Evolutionary conservation across 805 yeast species (phyloP).

Genomic region (Ogataea polymorpha): DNA sequence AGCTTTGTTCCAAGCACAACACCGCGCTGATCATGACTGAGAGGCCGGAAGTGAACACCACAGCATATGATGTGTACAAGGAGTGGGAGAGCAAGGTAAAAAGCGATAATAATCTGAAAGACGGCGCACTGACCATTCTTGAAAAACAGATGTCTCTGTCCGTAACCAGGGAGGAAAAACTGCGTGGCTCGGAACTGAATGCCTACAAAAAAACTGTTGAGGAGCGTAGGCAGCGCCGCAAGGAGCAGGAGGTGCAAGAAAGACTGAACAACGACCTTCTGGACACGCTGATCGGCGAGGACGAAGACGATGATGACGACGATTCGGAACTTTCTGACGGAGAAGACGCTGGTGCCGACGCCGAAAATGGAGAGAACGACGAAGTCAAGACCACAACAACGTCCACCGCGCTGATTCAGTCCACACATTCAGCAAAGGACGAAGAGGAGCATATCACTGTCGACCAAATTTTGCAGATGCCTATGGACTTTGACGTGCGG

Average conservation of each 20-base stretch:
- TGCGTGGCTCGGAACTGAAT: constrained; percentile 49
- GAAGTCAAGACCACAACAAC: constrained; percentile 19
- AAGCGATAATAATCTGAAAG: constrained; percentile 41
- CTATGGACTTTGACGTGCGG: constrained; percentile 56
- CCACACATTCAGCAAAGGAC: constrained; percentile 17
- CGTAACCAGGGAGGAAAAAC: constrained; percentile 43
- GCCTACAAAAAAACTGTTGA: constrained; percentile 46
- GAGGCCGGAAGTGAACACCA: constrained; percentile 44
- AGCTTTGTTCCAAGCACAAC: constrained; percentile 59
- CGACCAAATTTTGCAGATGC: constrained; percentile 41
- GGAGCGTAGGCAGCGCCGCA: constrained; percentile 40
- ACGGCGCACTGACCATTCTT: constrained; percentile 59
- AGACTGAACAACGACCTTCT: constrained; percentile 31
- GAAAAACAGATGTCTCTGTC: constrained; percentile 38
- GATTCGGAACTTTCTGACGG: constrained; percentile 18
- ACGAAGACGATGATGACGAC: constrained; percentile 26
- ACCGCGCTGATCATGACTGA: constrained; percentile 78
- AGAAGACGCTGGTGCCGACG: constrained; percentile 15
- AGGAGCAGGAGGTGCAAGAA: constrained; percentile 32
- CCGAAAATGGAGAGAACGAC: constrained; percentile 29
- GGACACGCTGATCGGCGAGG: constrained; percentile 32
- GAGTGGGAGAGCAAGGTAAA: constrained; percentile 50
- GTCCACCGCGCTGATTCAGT: constrained; percentile 14
- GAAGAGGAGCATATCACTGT: constrained; percentile 26
- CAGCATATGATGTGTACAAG: constrained; percentile 47